Base-by-base conservation (phyloP, 1,284 basidiomycete species). In the Rhizoctonia solani region DNA sequence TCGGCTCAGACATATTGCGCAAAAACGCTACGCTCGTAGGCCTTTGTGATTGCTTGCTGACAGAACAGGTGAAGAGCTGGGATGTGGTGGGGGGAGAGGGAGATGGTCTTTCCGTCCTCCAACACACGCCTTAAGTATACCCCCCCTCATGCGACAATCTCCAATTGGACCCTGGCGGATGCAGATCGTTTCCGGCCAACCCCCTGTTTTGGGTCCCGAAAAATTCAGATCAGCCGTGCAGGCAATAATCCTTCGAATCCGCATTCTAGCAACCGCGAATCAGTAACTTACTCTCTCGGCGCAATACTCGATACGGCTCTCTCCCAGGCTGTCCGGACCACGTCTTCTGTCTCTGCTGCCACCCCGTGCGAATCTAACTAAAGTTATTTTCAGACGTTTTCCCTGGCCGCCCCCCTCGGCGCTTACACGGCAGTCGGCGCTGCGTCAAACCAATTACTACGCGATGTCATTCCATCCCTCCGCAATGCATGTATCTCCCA, bases 1-100 rank as follows among this genome's bases (percentile, higher is more conserved):
- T 79, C 66, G 78, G 75, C 66, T 76, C 76, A 68, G 79, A 78
- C 79, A 81, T 80, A 53, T 69, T 54, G 66, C 54, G 47, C 50
- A 56, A 16, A 39, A 65, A 49, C 47, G 68, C 58, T 61, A 66
- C 11, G 44, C 44, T 46, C 44, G 44, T 9, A 11, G 41, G 66
- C 27, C 46, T 34, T 66, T 53, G 67, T 23, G 54, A 41, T 32
- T 54, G 49, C 27, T 53, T 37, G 23, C 34, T 54, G 27, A 54
- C 19, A 32, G 50, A 41, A 42, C 42, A 50, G 37, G 44, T 29
- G 52, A 53, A 53, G 41, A 13, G 59, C 37, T n/a, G n/a, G 66
- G 54, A 54, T 56, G 53, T 55, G 69, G 66, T 46, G 67, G 50
- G 49, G 44, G 65, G 54, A 67, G 63, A 53, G 65, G 68, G 47